Base-by-base conservation (phyloP, 192 early-diverging fungal species). In the Rhizophagus prolifer region DNA sequence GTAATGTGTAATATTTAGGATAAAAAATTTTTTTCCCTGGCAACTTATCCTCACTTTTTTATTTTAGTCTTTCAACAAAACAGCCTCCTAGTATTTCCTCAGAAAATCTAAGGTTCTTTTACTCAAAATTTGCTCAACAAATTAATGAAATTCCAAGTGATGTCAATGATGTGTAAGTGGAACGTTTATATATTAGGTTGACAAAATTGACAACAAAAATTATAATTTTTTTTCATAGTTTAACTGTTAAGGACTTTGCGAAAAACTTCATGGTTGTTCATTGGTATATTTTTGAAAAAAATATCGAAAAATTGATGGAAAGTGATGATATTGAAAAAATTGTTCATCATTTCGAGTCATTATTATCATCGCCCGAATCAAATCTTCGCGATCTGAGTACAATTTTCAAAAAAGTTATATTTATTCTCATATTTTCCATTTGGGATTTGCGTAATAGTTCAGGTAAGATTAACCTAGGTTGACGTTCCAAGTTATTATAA, bases 101-200 rank as follows among this genome's bases (percentile, higher is more conserved):
- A 58, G 88, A 88, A 30, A 89, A 89, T 64, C 81, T 89, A 34
- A 80, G 82, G 25, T 80, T 84, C 3, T 89, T 86, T 58, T 89
- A 88, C 41, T 78, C 83, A 19, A 65, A 87, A 73, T 80, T 81
- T 72, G 72, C 80, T 70, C 68, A 73, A 72, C 69, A 80, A 63
- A 62, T 44, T 46, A 60, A 58, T 4, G 12, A 36, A 12, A 23
- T 23, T 23, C 16, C 58, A 4, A 26, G 25, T 62, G 21, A 19
- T 13, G 7, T 23, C 5, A 26, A 38, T 46, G 21, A 30, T 6
- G 14, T 23, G 72, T 74, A 74, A 62, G n/a, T 61, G n/a, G 5
- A 13, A 30, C 14, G 4, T 47, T 23, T 47, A 23, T 47, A 70
- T 70, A 50, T 25, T 38, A 38, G 7, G 36, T 38, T 38, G 36